These are phyloP conservation scores for Starmerella bombicola DNA, from an alignment of 805 yeast species.

Conservation along the genomic window DNA sequence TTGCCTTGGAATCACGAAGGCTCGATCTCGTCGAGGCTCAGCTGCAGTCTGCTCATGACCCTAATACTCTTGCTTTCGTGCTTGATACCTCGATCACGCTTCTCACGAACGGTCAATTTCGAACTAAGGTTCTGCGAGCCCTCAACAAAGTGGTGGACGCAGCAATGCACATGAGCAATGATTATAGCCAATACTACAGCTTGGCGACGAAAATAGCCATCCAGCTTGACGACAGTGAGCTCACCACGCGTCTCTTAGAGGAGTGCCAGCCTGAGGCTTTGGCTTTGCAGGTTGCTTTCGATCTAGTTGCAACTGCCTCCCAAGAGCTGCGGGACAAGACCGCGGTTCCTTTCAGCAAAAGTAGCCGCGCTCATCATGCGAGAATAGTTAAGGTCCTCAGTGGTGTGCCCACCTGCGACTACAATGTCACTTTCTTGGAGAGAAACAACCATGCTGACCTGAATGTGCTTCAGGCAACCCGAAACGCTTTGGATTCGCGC, in stretches of 20 bases:
- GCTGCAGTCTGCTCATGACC: conserved; percentile 30
- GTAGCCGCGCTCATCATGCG: conserved; percentile 27
- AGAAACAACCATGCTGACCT: conserved; percentile 81
- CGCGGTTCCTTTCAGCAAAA: conserved; percentile 26
- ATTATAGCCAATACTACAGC: conserved; percentile 64
- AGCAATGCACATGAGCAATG: conserved; percentile 20
- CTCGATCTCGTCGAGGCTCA: conserved; percentile 62
- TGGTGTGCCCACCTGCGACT: conserved; percentile 91
- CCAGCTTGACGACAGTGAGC: conserved; percentile 62
- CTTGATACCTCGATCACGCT: conserved; percentile 54
- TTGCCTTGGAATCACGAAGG: conserved; percentile 77
- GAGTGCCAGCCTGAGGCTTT: conserved; percentile 43
- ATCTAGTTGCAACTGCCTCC: conserved; percentile 78
- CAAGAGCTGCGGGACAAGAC: conserved; percentile 65
- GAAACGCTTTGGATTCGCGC: conserved; percentile 74
- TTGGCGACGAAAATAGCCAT: conserved; percentile 76
- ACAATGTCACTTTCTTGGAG: conserved; percentile 73
- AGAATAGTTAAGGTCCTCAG: conserved; percentile 58
- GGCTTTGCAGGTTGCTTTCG: conserved; percentile 91
- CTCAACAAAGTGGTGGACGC: conserved; percentile 49
- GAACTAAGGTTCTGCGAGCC: conserved; percentile 48
- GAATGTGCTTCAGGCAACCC: conserved; percentile 67
- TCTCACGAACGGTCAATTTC: conserved; percentile 52
- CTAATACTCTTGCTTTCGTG: conserved; percentile 43
- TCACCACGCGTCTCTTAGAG: conserved; percentile 59